Evolutionary conservation across 495 filamentous ascomycete genomes (phyloP).

Genomic region (Lasiosphaeria hispida): DNA sequence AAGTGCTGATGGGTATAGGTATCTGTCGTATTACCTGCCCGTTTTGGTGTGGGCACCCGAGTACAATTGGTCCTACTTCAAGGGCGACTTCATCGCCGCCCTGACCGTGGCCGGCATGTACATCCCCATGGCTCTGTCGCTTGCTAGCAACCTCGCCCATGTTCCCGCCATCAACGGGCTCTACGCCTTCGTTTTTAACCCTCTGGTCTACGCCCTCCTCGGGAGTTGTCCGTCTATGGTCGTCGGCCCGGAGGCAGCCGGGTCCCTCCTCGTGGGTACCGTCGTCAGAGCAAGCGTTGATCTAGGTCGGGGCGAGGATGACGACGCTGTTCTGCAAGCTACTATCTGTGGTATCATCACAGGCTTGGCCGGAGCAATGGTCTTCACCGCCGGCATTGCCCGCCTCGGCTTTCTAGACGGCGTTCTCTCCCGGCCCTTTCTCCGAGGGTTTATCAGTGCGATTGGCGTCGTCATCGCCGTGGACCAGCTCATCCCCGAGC

Average conservation of each 20-base stretch:
- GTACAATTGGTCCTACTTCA: slow-evolving; percentile 76
- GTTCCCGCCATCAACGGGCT: slow-evolving; percentile 93
- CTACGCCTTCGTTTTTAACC: slow-evolving; percentile 91
- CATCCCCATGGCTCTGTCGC: slow-evolving; percentile 92
- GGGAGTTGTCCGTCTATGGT: slow-evolving; percentile 90
- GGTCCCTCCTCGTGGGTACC: slow-evolving; percentile 82
- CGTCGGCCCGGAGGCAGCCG: slow-evolving; percentile 93
- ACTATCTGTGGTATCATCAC: slow-evolving; percentile 86
- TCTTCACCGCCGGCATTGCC: slow-evolving; percentile 76
- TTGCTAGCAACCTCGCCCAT: slow-evolving; percentile 91
- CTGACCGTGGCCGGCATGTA: slow-evolving; percentile 96
- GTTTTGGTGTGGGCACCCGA: slow-evolving; percentile 83
- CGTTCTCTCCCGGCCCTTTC: slow-evolving; percentile 86
- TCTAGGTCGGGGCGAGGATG: slow-evolving; percentile 64
- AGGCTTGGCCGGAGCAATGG: slow-evolving; percentile 79
- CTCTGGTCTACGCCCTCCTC: slow-evolving; percentile 81
- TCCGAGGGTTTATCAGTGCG: slow-evolving; percentile 93
- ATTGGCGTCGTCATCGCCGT: slow-evolving; percentile 95
- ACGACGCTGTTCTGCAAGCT: slow-evolving; percentile 68
- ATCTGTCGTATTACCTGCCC: slow-evolving; percentile 90
- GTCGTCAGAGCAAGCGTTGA: slow-evolving; percentile 79
- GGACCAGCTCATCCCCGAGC: slow-evolving; percentile 88
- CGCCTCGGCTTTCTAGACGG: slow-evolving; percentile 93
- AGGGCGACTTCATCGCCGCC: slow-evolving; percentile 82
- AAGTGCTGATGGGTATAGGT: slow-evolving; percentile 50